Base-by-base conservation (phyloP, 805 yeast species). In the Ogataea neopini region DNA sequence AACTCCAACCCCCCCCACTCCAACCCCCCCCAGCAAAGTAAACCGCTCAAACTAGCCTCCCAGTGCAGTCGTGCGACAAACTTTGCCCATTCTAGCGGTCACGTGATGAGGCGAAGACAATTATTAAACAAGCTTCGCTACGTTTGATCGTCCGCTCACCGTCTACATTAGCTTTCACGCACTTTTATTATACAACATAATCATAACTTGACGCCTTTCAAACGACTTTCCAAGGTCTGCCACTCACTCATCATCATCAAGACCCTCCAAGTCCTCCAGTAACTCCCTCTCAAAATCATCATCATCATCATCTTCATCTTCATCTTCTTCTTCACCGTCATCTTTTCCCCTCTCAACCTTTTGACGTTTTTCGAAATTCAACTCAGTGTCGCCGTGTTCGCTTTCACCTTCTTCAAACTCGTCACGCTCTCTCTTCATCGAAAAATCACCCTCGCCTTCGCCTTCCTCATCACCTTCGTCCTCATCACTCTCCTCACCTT, bases 241-340 rank as follows among this genome's bases (percentile, higher is more conserved):
- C n/a, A n/a, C n/a, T n/a, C 28, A 13, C 5, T 38, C 20, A 35
- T 26, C 33, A 17, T 68, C 73, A 39, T 72, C 77, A 32, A 75
- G 58, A 42, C 71, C 78, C 30, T 76, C 80, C 53, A 77, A 69
- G 22, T 77, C 81, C 40, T 75, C 76, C 26, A 76, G 62, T 39
- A 77, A 62, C 54, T 76, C 80, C 50, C 72, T 70, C 52, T 77
- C 81, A 29, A 75, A 71, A 40, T 75, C 80, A 43, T 75, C 79
- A 41, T 72, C 64, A 23, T 71, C 73, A 8, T 51, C 59, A 3
- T 54, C 56, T 0, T 50, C 56, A 6, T 61, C 67, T 1, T 57
- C 65, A 1, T 58, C 64, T 1, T 57, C 65, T 1, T 58, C 64
- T 11, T 51, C 61, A 3, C 48, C 40, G 10, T 54, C 10, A 50